Conservation (phyloP, 495 filamentous ascomycete species). For the Penicillium mononematosum region DNA sequence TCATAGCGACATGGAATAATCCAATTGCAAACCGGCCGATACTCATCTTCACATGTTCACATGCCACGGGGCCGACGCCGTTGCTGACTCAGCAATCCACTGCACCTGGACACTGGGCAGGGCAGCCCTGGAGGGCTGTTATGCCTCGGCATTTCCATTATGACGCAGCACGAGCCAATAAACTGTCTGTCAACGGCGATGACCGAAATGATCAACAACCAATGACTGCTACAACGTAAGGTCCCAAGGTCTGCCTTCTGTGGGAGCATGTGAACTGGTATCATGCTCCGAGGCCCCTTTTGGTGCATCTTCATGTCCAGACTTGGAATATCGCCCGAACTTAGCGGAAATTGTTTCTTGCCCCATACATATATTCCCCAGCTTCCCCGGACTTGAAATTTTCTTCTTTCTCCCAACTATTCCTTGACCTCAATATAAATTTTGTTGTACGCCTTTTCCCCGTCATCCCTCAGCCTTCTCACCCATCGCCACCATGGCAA, state of each 20-base stretch:
- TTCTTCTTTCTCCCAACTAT: constrained; percentile 20
- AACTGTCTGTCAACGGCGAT: constrained; percentile 15
- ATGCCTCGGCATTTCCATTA: constrained; percentile 34
- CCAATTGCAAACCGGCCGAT: not conserved
- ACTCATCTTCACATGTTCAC: constrained; percentile 3
- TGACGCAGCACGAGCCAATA: constrained; percentile 32
- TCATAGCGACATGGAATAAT: not conserved
- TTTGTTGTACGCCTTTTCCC: constrained; percentile 1
- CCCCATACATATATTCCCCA: constrained; percentile 28
- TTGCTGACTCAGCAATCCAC: constrained; percentile 2
- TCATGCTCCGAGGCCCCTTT: constrained; percentile 25
- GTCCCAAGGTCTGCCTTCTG: constrained; percentile 6
- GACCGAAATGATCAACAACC: constrained; percentile 26
- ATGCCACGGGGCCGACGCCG: not conserved
- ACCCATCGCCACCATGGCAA: constrained; percentile 64
- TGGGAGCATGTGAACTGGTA: constrained; percentile 10
- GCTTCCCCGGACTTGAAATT: constrained; percentile 29
- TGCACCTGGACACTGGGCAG: too few relatives aligned
- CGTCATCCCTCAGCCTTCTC: constrained; percentile 2
- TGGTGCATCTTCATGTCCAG: constrained; percentile 7
- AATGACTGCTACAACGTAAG: constrained; percentile 13
- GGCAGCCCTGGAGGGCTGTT: not conserved
- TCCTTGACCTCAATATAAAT: constrained; percentile 2
- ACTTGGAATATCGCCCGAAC: constrained; percentile 14
- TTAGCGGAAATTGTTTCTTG: constrained; percentile 12